These are phyloP conservation scores for Microascus cirrosus DNA, from an alignment of 2,329 filamentous ascomycete species.

Conservation along the genomic window DNA sequence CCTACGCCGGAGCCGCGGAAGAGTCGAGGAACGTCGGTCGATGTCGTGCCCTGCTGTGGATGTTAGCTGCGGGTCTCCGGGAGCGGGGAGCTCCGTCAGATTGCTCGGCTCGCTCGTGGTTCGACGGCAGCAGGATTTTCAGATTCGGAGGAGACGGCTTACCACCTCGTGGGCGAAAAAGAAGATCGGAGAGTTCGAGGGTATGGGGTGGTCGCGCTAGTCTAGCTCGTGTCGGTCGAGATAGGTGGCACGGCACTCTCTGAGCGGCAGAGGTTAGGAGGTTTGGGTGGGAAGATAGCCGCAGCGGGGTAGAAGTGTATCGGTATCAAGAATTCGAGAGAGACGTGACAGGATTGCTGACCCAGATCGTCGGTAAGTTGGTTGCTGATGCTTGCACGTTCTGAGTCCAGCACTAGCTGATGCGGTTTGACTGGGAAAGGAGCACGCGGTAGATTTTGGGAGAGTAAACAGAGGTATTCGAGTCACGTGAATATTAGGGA, in stretches of 20 bases:
- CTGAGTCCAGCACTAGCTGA: background rate
- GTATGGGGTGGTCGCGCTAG: background rate
- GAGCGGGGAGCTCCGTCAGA: background rate
- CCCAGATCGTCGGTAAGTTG: background rate
- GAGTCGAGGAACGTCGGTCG: background rate
- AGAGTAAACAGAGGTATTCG: background rate
- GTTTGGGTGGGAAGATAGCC: background rate
- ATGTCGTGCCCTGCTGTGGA: background rate
- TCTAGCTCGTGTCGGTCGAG: background rate
- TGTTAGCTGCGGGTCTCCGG: background rate
- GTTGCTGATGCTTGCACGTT: slow-evolving; percentile 4
- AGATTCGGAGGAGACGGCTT: background rate
- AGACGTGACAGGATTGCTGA: background rate
- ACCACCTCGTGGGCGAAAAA: background rate
- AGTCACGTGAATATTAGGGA: slow-evolving; percentile 1
- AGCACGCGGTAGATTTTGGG: background rate
- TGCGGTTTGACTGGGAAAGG: slow-evolving; percentile 1
- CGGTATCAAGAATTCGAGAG: background rate
- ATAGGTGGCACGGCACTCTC: background rate
- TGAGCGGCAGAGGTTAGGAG: background rate
- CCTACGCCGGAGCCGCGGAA: background rate
- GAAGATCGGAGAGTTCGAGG: background rate
- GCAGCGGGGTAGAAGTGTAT: background rate
- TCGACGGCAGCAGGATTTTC: background rate
- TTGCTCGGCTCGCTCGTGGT: background rate